A percentile compares a stretch with the other conserved stretches of the same genome.
Conservation (phyloP, 352 stramenopile genomes). For the Globisporangium okanoganense region DNA sequence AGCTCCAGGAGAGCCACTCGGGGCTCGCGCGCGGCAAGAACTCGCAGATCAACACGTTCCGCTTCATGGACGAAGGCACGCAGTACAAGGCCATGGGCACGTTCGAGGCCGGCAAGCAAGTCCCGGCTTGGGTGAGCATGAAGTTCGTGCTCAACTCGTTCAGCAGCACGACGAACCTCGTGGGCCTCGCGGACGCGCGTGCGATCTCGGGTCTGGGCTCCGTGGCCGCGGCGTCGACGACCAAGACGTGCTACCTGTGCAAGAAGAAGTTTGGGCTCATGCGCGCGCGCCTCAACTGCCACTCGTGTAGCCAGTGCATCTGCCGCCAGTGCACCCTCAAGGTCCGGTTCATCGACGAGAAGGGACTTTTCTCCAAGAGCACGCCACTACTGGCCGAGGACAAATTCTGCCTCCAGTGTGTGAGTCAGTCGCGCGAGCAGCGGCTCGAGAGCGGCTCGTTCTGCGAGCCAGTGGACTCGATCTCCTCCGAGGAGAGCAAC, state of each 20-base stretch:
- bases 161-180: conserved; percentile 4
- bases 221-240: neutral
- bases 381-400: neutral
- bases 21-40: conserved; percentile 2
- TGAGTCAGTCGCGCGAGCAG: conserved; percentile 1
- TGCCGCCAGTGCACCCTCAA: conserved; percentile 11
- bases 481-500: conserved; percentile 7
- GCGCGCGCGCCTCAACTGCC: conserved; percentile 10
- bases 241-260: conserved; percentile 15
- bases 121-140: conserved; percentile 12
- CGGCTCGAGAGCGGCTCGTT: neutral
- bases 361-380: neutral
- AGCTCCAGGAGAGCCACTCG: neutral
- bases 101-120: neutral
- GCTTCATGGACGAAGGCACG: conserved; percentile 8
- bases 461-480: conserved; percentile 4
- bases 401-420: conserved; percentile 12
- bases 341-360: conserved; percentile 9
- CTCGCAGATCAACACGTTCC: conserved; percentile 8
- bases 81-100: conserved; percentile 7
- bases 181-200: conserved; percentile 10
- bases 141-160: conserved; percentile 4
- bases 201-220: conserved; percentile 1
- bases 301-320: conserved; percentile 9
- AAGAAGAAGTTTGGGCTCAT: conserved; percentile 14